phyloP scores from a whole-genome alignment of 805 yeast species.

The Osmozyma mogii region DNA sequence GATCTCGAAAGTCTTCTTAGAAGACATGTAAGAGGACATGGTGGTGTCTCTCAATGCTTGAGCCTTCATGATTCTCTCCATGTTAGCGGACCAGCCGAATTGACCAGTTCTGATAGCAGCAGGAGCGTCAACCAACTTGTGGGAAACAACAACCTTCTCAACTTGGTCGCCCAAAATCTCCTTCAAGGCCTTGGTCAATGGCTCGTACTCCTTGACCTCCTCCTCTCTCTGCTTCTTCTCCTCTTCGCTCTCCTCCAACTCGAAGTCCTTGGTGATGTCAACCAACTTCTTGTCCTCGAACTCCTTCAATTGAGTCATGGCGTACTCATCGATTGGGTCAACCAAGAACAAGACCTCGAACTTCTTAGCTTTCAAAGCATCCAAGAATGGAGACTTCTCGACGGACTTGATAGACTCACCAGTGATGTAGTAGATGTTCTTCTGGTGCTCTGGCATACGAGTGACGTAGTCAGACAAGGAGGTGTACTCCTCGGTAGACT shows the following conservation, averaged over 20 bases:
- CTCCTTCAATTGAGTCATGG: constrained; percentile 98
- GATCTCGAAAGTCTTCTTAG: constrained; percentile 98
- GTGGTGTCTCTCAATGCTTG: constrained; percentile 98
- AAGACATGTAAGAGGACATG: constrained; percentile 99
- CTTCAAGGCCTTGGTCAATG: constrained; percentile 91
- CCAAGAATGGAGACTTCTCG: constrained; percentile 98
- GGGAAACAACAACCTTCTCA: constrained; percentile 98
- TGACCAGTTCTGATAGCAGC: constrained; percentile 99
- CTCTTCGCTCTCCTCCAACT: constrained; percentile 96
- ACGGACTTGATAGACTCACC: constrained; percentile 98
- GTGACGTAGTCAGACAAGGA: constrained; percentile 96
- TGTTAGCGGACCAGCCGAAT: constrained; percentile 99
- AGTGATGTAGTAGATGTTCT: constrained; percentile 98
- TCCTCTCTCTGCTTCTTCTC: constrained; percentile 93
- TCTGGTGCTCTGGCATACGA: constrained; percentile 99
- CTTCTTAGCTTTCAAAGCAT: constrained; percentile 96
- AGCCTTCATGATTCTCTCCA: constrained; percentile 99
- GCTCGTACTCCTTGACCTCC: constrained; percentile 87
- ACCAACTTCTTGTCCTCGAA: constrained; percentile 98
- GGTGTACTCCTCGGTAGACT: constrained; percentile 88
- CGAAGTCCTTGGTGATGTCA: constrained; percentile 98
- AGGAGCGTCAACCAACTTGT: constrained; percentile 96
- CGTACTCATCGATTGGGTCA: constrained; percentile 99
- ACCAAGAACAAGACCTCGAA: constrained; percentile 96
- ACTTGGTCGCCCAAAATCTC: constrained; percentile 97